Evolutionary conservation across 495 filamentous ascomycete species (phyloP).

Genomic region (Coniosporium apollinis): DNA sequence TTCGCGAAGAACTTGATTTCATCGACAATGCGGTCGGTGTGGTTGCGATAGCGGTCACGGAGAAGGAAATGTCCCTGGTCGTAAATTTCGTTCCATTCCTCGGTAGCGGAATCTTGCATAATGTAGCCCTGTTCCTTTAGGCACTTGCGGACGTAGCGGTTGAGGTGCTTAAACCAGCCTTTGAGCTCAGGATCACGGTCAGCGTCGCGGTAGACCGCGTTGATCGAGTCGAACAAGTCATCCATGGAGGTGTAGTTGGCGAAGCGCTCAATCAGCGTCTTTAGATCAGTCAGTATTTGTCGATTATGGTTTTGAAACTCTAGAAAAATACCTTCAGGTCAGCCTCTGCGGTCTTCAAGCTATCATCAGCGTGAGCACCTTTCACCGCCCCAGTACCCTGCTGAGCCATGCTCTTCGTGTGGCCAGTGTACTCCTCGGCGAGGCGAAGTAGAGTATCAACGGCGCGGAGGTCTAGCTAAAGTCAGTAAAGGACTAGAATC

Average conservation of each 20-base stretch:
- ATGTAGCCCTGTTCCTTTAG: conserved; percentile 82
- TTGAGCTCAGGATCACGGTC: conserved; percentile 78
- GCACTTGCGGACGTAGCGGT: conserved; percentile 65
- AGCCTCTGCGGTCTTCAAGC: conserved; percentile 52
- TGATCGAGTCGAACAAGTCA: conserved; percentile 72
- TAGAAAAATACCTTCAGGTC: conserved; percentile 48
- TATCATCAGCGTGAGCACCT: conserved; percentile 43
- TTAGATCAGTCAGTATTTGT: conserved; percentile 31
- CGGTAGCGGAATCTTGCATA: conserved; percentile 64
- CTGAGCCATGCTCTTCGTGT: conserved; percentile 44
- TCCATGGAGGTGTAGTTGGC: conserved; percentile 84
- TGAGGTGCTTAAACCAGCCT: conserved; percentile 69
- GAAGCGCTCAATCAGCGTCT: conserved; percentile 85
- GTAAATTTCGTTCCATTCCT: conserved; percentile 70
- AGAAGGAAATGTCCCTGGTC: conserved; percentile 80
- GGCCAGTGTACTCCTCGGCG: conserved; percentile 72
- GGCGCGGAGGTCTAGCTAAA: conserved; percentile 69
- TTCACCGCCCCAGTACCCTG: conserved; percentile 50
- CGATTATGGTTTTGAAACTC: conserved; percentile 17
- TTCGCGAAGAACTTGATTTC: conserved; percentile 78
- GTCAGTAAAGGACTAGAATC: too few relatives aligned
- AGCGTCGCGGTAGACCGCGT: conserved; percentile 78
- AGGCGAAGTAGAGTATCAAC: conserved; percentile 69
- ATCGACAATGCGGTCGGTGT: conserved; percentile 75
- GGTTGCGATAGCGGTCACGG: conserved; percentile 69